Base-by-base conservation (phyloP, 768 basidiomycete genomes). In the Russula virescens region DNA sequence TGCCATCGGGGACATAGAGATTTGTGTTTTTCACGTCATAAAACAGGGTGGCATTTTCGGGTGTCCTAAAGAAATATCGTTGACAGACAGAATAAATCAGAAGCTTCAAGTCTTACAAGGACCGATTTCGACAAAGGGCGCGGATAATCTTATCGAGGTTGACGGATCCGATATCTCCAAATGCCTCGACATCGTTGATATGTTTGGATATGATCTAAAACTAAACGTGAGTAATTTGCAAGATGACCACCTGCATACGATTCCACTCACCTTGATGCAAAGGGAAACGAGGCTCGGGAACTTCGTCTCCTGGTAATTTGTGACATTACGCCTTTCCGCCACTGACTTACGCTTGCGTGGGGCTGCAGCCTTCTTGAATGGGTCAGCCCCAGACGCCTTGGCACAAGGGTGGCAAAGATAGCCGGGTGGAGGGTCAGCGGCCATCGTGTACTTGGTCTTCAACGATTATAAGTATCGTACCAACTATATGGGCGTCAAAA, bases 341-440 rank as follows among this genome's bases (percentile, higher is more conserved):
- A 83, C 80, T 0, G 79, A 73, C 66, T 83, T 87, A 55, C 85
- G 83, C 72, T 86, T 90, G 60, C 79, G 79, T 0, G 83, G 81
- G 31, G 75, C 74, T 8, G 80, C 75, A 19, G 86, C 79, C 67
- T 91, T 93, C 73, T 94, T 96, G 77, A 95, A 95, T 0, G 92
- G 92, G 68, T 94, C 90, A 1, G 77, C 76, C 7, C 91, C 93
- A 3, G 84, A 81, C 0, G 83, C 80, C 69, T 91, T 91, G 1
- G 88, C 85, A 72, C 96, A 99, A 10, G 77, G 74, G 68, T 93
- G 87, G 71, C 96, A 99, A 23, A 98, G 81, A 66, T 81, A 93
- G 1, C 92, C 93, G 0, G 84, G 83, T 0, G 84, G 83, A 0
- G 84, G 80, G 48, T 81, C 81, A 8, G 85, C 84, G 7, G 91